Evolutionary conservation across 352 stramenopile species (phyloP).

Genomic region (Globisporangium camurandrum): DNA sequence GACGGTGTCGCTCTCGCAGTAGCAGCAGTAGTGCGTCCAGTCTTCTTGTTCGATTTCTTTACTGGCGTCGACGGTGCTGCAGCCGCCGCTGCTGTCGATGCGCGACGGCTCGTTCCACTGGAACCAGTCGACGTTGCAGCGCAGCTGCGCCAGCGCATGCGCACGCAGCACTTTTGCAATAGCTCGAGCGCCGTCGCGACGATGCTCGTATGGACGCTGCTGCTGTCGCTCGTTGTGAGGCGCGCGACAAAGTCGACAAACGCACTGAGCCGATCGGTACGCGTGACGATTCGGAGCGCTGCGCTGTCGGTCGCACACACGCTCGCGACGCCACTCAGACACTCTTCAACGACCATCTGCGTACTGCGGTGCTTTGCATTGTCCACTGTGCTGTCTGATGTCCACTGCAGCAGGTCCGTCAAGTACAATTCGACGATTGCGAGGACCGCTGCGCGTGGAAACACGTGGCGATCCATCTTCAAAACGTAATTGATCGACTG

Average conservation of each 20-base stretch:
- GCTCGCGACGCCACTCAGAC: slow-evolving; percentile 59
- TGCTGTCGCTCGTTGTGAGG: slow-evolving; percentile 22
- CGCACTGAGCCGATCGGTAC: slow-evolving; percentile 22
- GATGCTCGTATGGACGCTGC: slow-evolving; percentile 51
- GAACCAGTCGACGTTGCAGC: background rate
- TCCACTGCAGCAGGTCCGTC: slow-evolving; percentile 33
- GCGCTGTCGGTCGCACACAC: slow-evolving; percentile 49
- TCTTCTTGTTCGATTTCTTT: slow-evolving; percentile 9
- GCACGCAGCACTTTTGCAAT: slow-evolving; percentile 67
- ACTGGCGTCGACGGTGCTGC: background rate
- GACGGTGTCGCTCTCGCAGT: slow-evolving; percentile 6
- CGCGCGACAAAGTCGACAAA: slow-evolving; percentile 51
- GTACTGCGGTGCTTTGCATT: slow-evolving; percentile 17
- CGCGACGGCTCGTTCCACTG: background rate
- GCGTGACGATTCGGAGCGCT: slow-evolving; percentile 47
- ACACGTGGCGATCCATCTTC: slow-evolving; percentile 71
- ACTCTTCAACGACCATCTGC: slow-evolving; percentile 78
- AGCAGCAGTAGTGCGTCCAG: background rate
- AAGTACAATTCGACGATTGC: slow-evolving; percentile 56
- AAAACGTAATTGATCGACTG: slow-evolving; percentile 84
- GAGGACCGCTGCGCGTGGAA: slow-evolving; percentile 34
- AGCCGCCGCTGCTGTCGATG: background rate
- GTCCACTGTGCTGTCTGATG: background rate
- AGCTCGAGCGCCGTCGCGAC: slow-evolving; percentile 53
- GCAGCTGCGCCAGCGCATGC: slow-evolving; percentile 38